A percentile compares a stretch with the other conserved stretches of the same genome.
Evolutionary conservation across 148 eudicot genomes (phyloP).

Genomic region (Rhododendron ferrugineum): DNA sequence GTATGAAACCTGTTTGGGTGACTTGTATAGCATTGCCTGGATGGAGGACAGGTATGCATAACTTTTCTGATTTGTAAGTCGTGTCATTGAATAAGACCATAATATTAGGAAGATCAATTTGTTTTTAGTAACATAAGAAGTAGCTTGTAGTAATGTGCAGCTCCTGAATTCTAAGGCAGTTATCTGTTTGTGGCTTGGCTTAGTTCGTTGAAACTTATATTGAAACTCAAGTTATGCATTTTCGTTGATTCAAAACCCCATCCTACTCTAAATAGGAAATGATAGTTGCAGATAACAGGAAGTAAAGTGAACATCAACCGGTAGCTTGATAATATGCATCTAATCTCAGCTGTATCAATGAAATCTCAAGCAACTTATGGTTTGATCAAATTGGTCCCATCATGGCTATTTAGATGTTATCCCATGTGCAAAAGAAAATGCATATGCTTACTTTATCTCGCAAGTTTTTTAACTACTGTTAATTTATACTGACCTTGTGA

Average conservation of each 20-base stretch:
- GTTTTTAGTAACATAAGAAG: not conserved
- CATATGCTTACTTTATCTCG: not conserved
- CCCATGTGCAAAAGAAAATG: not conserved
- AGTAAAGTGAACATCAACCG: not conserved
- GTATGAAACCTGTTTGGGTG: constrained; percentile 89
- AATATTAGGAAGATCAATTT: not conserved
- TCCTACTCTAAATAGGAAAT: not conserved
- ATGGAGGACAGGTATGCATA: constrained; percentile 82
- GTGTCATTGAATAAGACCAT: constrained; percentile 3
- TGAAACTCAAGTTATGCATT: not conserved
- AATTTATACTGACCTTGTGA: constrained; percentile 11
- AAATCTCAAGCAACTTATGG: not conserved
- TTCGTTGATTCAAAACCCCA: not conserved
- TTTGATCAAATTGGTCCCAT: not conserved
- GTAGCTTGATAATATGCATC: constrained; percentile 4
- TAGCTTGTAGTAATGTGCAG: not conserved
- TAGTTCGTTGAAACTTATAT: not conserved
- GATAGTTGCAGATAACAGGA: not conserved
- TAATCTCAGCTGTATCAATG: not conserved
- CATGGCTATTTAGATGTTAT: not conserved
- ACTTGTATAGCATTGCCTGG: constrained; percentile 90
- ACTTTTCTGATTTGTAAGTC: not conserved
- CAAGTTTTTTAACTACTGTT: not conserved
- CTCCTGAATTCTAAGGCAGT: not conserved
- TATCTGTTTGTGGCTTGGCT: not conserved